Percentiles rank a stretch among this genome's conserved stretches.
Conservation (phyloP, 768 basidiomycete genomes). For the Podaxis carcinomalis region DNA sequence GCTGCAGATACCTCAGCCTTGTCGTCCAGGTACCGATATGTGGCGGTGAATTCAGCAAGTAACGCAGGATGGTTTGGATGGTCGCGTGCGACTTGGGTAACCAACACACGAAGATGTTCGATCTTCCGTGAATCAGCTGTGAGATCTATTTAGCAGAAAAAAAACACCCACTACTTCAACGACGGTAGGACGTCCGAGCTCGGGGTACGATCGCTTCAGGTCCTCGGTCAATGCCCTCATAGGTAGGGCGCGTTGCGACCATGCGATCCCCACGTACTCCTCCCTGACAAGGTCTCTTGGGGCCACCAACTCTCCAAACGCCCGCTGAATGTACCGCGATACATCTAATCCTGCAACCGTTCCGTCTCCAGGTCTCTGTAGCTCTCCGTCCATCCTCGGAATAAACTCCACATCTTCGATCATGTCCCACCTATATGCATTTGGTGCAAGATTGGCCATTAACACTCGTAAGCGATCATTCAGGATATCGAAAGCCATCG, state of each 20-base stretch:
- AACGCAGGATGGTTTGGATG: background rate
- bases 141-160: background rate
- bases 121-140: background rate
- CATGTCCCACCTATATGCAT: background rate
- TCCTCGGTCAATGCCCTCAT: constrained; percentile 10
- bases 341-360: background rate
- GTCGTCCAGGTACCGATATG: constrained; percentile 2
- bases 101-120: constrained; percentile 1
- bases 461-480: background rate
- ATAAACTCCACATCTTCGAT: constrained; percentile 1
- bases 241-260: constrained; percentile 20
- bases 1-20: background rate
- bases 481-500: background rate
- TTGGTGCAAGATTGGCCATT: background rate
- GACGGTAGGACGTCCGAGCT: constrained; percentile 16
- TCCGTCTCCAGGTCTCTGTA: background rate
- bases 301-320: constrained; percentile 9
- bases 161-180: constrained; percentile 19
- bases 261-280: constrained; percentile 18
- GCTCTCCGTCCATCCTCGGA: background rate
- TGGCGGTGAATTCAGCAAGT: constrained; percentile 1
- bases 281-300: constrained; percentile 15
- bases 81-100: background rate
- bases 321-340: background rate
- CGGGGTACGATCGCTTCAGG: constrained; percentile 14